Percentiles rank a stretch among this genome's conserved stretches.
Evolutionary conservation across 768 basidiomycete genomes (phyloP).

Genomic region (Coprinopsis sp.): DNA sequence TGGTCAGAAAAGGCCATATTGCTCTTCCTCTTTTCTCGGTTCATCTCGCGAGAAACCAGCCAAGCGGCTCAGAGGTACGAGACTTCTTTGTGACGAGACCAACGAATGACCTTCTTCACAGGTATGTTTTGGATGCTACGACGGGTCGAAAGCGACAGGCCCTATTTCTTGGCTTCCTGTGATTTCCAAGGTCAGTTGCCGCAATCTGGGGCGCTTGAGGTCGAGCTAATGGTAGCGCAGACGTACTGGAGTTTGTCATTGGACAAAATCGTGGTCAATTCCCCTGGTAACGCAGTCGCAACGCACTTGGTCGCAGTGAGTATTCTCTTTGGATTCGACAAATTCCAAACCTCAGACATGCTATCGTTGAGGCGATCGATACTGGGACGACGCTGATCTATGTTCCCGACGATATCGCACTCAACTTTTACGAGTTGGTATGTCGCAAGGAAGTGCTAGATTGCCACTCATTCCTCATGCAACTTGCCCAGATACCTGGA

Average conservation of each 20-base stretch:
- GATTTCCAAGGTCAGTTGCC: slow-evolving; percentile 27
- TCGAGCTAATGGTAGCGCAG: slow-evolving; percentile 20
- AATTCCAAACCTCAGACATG: background rate
- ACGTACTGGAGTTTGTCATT: slow-evolving; percentile 59
- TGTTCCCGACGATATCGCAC: slow-evolving; percentile 39
- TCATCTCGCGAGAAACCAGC: slow-evolving; percentile 38
- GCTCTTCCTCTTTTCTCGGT: slow-evolving; percentile 51
- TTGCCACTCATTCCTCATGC: background rate
- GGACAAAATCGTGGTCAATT: slow-evolving; percentile 36
- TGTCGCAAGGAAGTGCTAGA: slow-evolving; percentile 3
- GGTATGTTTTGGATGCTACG: slow-evolving; percentile 34
- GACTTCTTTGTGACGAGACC: background rate
- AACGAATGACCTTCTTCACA: slow-evolving; percentile 10
- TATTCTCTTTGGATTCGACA: slow-evolving; percentile 3
- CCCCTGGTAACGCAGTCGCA: slow-evolving; percentile 10
- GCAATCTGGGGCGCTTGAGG: too few species aligned
- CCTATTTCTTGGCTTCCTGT: slow-evolving; percentile 32
- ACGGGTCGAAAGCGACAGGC: slow-evolving; percentile 28
- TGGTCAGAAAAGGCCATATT: slow-evolving; percentile 39
- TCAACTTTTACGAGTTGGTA: slow-evolving; percentile 43
- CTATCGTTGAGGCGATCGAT: slow-evolving; percentile 49
- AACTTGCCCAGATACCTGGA: slow-evolving; percentile 42
- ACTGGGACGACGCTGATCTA: slow-evolving; percentile 67
- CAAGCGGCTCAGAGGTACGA: slow-evolving; percentile 43
- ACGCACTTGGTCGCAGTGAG: slow-evolving; percentile 36